Evolutionary conservation across 2,329 filamentous ascomycete genomes (phyloP), one percentile per base, ranked within the genome.

Genomic region (Microcera coccophila): DNA sequence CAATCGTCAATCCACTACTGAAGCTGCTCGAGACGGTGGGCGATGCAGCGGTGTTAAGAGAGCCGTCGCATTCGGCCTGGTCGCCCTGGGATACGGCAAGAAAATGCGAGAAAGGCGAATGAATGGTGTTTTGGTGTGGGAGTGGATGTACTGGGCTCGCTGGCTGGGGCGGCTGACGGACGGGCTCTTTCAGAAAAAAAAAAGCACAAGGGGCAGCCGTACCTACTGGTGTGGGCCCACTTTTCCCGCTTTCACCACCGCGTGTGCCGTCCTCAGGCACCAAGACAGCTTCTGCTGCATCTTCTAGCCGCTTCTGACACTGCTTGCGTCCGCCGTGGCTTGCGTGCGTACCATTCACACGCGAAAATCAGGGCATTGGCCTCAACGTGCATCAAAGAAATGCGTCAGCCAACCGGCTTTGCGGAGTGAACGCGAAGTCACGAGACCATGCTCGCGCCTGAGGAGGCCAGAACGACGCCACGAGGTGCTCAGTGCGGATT

Each of bases 21-120:
- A 39, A 45, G 45, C 41, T 51, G 44, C 48, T 41, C 38, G 44
- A 47, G 44, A 41, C 39, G 54, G 52, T 47, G 36, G 47, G 48
- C 52, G 45, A 54, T 54, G 55, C 50, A 50, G 45, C 52, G 43
- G 44, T 49, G 55, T 54, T 58, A 55, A 48, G 41, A 58, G 55
- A 52, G 55, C 50, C 49, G 47, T 58, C 55, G 55, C 55, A 59
- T 57, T 47, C 39, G 47, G 48, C 50, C 55, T 48, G 29, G 55
- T 58, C 55, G 55, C 55, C 55, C 55, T 57, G 39, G 55, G 55
- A 55, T 54, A 58, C 55, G 52, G 50, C 47, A 59, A 48, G 58
- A 58, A 32, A 57, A 58, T 50, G 52, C 46, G 51, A 47, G 54
- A 52, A 49, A 48, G 38, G 52, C 48, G 42, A 52, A 39, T 3